Percentiles rank a stretch among this genome's conserved stretches.
Evolutionary conservation across 305 asterid species (phyloP).

Genomic region (Fraxinus platypoda): DNA sequence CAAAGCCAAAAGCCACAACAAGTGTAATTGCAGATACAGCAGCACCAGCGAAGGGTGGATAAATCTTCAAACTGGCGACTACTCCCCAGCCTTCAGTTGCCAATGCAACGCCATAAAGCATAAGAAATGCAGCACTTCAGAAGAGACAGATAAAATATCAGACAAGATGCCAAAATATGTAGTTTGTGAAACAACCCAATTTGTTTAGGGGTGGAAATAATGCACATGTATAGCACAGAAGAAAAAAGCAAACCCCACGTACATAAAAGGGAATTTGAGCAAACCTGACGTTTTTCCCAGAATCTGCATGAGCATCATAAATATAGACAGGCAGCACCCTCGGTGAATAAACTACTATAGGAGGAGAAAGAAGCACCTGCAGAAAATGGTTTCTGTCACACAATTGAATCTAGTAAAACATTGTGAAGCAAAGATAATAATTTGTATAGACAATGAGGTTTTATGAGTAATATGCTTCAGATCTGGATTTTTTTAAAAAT

Average conservation of each 20-base stretch:
- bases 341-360: conserved; percentile 97
- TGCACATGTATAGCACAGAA: conserved; percentile 13
- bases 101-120: conserved; percentile 94
- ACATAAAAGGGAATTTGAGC: conserved; percentile 25
- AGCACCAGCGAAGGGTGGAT: conserved; percentile 99
- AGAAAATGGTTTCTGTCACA: conserved; percentile 11
- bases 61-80: conserved; percentile 94
- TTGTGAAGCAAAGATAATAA: conserved; percentile 8
- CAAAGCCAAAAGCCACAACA: conserved; percentile 98
- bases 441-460: conserved; percentile 7
- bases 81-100: conserved; percentile 99
- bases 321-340: conserved; percentile 97
- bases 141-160: conserved; percentile 18
- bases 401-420: conserved; percentile 17
- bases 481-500: conserved; percentile 7
- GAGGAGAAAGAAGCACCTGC: conserved; percentile 99
- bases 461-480: conserved; percentile 16
- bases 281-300: conserved; percentile 98
- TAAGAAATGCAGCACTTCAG: conserved; percentile 90
- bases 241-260: conserved; percentile 15
- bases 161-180: conserved; percentile 22
- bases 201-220: conserved; percentile 6
- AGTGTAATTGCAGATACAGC: conserved; percentile 98
- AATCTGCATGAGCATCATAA: conserved; percentile 99
- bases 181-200: conserved; percentile 15